phyloP scores from a whole-genome alignment of 345 rosid genomes.

The Eutrema japonicum region DNA sequence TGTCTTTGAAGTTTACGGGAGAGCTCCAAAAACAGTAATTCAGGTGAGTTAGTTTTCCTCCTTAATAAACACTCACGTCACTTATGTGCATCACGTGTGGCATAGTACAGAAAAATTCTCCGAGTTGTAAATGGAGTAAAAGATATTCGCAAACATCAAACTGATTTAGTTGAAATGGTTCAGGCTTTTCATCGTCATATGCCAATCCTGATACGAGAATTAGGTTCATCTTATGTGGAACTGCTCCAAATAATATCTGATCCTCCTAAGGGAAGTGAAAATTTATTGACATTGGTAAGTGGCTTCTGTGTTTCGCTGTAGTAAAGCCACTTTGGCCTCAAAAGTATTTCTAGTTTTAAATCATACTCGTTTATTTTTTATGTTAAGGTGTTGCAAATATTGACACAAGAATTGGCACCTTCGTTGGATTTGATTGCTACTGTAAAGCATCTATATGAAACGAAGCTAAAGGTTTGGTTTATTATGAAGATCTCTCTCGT shows the following conservation, averaged over 20 bases:
- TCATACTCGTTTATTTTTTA: slow-evolving; percentile 40
- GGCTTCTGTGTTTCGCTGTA: slow-evolving; percentile 30
- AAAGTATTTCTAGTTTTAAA: slow-evolving; percentile 32
- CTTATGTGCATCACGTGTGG: slow-evolving; percentile 21
- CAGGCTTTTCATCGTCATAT: slow-evolving; percentile 96
- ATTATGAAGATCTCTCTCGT: slow-evolving; percentile 24
- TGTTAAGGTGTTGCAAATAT: slow-evolving; percentile 85
- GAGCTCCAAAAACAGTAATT: slow-evolving; percentile 79
- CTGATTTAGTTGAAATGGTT: slow-evolving; percentile 28
- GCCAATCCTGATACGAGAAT: slow-evolving; percentile 78
- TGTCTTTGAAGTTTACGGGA: slow-evolving; percentile 73
- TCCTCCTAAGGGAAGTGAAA: slow-evolving; percentile 98
- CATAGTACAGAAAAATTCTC: slow-evolving; percentile 10
- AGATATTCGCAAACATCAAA: slow-evolving; percentile 10
- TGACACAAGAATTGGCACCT: slow-evolving; percentile 83
- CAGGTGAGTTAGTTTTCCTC: slow-evolving; percentile 58
- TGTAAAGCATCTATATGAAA: slow-evolving; percentile 90
- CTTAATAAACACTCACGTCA: slow-evolving; percentile 9
- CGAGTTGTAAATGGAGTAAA: neutral
- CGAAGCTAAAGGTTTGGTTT: slow-evolving; percentile 78
- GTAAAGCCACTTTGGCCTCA: slow-evolving; percentile 26
- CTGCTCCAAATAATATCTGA: slow-evolving; percentile 82
- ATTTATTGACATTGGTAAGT: slow-evolving; percentile 83
- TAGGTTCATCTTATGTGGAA: slow-evolving; percentile 80
- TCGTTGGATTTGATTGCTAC: slow-evolving; percentile 77